A percentile compares a stretch with the other conserved stretches of the same genome.
Conservation (phyloP, 176 grass and related monocot species). For the Aegilops sharonensis region DNA sequence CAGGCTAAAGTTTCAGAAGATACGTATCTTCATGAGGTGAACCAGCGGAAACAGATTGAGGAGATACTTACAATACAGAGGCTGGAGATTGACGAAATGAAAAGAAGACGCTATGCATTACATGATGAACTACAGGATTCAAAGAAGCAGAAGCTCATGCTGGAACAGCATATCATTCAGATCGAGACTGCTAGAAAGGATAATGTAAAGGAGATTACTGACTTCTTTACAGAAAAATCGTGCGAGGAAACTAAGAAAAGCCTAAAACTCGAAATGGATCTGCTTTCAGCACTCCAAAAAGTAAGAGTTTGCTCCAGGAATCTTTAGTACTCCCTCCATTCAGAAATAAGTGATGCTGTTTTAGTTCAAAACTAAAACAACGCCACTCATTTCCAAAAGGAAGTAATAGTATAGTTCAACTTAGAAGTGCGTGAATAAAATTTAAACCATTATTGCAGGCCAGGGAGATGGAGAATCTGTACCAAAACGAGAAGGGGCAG, state of each 20-base stretch:
- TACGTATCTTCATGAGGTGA: conserved; percentile 40
- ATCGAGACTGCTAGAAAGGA: conserved; percentile 27
- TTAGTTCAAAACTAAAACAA: too few species aligned
- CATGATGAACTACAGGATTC: conserved; percentile 31
- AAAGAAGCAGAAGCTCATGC: conserved; percentile 20
- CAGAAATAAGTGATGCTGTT: too few species aligned
- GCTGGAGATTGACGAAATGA: conserved; percentile 35
- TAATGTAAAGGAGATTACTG: conserved; percentile 23
- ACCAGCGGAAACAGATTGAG: conserved; percentile 42
- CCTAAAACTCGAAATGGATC: conserved; percentile 25
- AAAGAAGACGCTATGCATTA: not conserved
- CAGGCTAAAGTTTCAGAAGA: conserved; percentile 48
- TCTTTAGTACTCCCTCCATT: not conserved
- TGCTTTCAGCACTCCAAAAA: conserved; percentile 28
- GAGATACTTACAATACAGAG: conserved; percentile 37
- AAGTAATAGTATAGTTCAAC: not conserved
- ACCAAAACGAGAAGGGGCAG: conserved; percentile 43
- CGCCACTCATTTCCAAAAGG: too few species aligned
- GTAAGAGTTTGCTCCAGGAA: conserved; percentile 18
- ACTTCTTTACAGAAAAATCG: conserved; percentile 23
- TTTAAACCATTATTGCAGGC: conserved; percentile 39
- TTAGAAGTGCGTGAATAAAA: not conserved
- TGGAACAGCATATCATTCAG: conserved; percentile 27
- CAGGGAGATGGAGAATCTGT: conserved; percentile 49
- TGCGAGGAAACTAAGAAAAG: conserved; percentile 25